Base-by-base conservation (phyloP, 495 filamentous ascomycete species). In the Aspergillus incahuasiensis region DNA sequence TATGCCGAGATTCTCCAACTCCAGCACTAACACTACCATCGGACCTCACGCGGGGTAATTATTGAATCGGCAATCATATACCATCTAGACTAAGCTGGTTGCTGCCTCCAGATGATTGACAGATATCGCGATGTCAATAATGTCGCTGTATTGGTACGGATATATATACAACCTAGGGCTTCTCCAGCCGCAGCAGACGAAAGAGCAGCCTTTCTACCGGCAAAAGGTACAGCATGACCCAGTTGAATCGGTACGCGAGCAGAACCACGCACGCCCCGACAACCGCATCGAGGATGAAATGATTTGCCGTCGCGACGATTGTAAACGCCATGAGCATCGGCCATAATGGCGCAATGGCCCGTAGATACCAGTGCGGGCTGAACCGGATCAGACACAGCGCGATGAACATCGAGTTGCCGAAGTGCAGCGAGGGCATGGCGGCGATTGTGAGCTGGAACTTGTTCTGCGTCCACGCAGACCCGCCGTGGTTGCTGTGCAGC, bases 271-370 rank as follows among this genome's bases (percentile, higher is more conserved):
- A 54, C 4, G 74, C 74, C 4, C 79, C 80, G 42, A 79, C 68
- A 21, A 79, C 62, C 0, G 79, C 81, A 67, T 86, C 83, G 43
- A 87, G 69, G 55, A 79, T 77, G 58, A 83, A 86, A 64, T 86
- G 85, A 58, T 87, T 86, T 12, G 85, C 84, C 8, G 83, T 87
- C 38, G 82, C 81, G 16, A 87, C 70, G 54, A 87, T 85, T 3
- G 82, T 81, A 48, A 77, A 63, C 11, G 85, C 73, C 59, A 86
- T 82, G 57, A 80, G 67, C n/a, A 70, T 49, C 1, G 83, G 84
- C 68, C 86, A 88, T 20, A 72, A 61, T 24, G 80, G 59, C 1
- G 76, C 82, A 11, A 85, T 54, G 2, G 70, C 35, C 8, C 75
- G 44, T 52, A 68, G 46, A 70, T 69, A 45, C 65, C 62, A 54